These are phyloP conservation scores for Pseudocercospora pini-densiflorae DNA, from an alignment of 2,329 filamentous ascomycete genomes.

Conservation along the genomic window DNA sequence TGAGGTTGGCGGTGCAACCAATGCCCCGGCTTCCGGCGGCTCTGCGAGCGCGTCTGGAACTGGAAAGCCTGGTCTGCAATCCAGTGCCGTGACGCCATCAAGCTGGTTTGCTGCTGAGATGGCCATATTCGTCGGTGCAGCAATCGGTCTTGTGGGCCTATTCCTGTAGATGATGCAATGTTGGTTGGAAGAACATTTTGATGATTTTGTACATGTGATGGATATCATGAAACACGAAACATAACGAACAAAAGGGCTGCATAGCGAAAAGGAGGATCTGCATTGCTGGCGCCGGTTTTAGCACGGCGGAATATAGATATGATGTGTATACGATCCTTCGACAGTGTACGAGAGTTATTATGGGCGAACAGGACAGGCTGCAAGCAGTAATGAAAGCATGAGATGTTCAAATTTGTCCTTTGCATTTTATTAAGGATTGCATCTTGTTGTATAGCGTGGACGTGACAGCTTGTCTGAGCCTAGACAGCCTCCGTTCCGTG, in stretches of 20 bases:
- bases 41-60: conserved; percentile 1
- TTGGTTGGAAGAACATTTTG: background rate
- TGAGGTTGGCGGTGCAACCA: conserved; percentile 42
- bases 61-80: conserved; percentile 45
- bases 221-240: conserved; percentile 1
- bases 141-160: conserved; percentile 39
- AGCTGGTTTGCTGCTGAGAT: conserved; percentile 36
- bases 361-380: background rate
- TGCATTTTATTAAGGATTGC: background rate
- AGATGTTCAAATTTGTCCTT: background rate
- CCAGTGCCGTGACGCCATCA: conserved; percentile 38
- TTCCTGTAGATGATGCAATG: conserved; percentile 35
- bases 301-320: background rate
- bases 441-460: background rate
- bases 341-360: background rate
- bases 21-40: conserved; percentile 22
- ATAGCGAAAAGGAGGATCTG: conserved; percentile 3
- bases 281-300: conserved; percentile 2
- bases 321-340: background rate
- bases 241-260: conserved; percentile 7
- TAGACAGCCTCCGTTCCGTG: background rate
- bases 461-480: background rate
- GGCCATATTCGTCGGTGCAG: conserved; percentile 40
- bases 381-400: background rate
- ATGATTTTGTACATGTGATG: conserved; percentile 14